phyloP scores from a whole-genome alignment of 768 basidiomycete species.

The Royoungia palumana region DNA sequence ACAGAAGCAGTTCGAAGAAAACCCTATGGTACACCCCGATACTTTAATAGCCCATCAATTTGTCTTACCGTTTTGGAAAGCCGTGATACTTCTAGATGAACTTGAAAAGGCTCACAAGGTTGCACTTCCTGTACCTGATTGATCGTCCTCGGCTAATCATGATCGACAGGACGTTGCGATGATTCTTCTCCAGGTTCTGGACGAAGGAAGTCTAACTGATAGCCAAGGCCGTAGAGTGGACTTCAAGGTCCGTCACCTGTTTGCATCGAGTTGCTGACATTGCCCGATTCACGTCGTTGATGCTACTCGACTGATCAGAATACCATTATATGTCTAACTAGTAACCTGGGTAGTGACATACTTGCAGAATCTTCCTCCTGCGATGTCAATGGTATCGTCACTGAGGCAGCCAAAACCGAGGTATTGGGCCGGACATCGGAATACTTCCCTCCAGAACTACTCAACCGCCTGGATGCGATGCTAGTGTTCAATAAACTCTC shows the following conservation, averaged over 20 bases:
- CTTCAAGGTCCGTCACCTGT: constrained; percentile 58
- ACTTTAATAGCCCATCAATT: not conserved
- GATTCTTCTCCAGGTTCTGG: constrained; percentile 87
- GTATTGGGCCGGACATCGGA: constrained; percentile 74
- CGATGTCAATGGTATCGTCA: constrained; percentile 61
- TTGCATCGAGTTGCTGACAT: not conserved
- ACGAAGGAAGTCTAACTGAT: constrained; percentile 87
- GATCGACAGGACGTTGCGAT: constrained; percentile 69
- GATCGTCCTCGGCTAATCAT: not conserved
- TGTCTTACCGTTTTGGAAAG: constrained; percentile 22
- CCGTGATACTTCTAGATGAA: constrained; percentile 65
- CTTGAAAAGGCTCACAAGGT: constrained; percentile 83
- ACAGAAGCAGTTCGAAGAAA: constrained; percentile 63
- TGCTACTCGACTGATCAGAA: constrained; percentile 44
- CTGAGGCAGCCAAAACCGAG: constrained; percentile 53
- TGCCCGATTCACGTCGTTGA: not conserved
- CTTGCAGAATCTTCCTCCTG: constrained; percentile 66
- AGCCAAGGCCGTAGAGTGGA: constrained; percentile 90
- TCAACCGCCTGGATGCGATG: constrained; percentile 86
- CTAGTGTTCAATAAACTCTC: constrained; percentile 91
- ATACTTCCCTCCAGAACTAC: constrained; percentile 86
- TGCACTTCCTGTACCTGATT: not conserved
- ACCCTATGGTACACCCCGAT: constrained; percentile 44
- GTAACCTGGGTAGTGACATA: constrained; percentile 81
- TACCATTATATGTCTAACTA: constrained; percentile 88